Evolutionary conservation across 2,329 filamentous ascomycete species (phyloP).

Genomic region (Ceratocystiopsis sp.): DNA sequence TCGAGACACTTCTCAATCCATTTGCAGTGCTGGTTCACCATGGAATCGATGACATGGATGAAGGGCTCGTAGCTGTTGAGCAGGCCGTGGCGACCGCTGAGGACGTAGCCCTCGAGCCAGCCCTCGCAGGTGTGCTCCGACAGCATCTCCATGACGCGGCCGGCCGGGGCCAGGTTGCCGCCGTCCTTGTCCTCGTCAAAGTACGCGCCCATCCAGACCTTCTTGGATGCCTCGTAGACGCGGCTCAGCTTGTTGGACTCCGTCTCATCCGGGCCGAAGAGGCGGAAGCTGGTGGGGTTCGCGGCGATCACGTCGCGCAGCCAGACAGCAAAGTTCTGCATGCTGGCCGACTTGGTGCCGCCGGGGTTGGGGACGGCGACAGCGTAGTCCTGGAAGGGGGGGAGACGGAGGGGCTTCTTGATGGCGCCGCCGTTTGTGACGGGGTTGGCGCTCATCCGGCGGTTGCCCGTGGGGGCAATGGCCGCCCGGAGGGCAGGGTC

Average conservation of each 20-base stretch:
- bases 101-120: slow-evolving; percentile 64
- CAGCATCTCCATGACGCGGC: slow-evolving; percentile 72
- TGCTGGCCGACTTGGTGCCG: slow-evolving; percentile 39
- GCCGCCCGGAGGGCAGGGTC: slow-evolving; percentile 42
- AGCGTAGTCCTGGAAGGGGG: slow-evolving; percentile 52
- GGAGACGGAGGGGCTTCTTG: slow-evolving; percentile 49
- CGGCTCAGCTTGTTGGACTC: slow-evolving; percentile 61
- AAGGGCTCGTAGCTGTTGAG: slow-evolving; percentile 74
- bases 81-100: slow-evolving; percentile 58
- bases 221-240: slow-evolving; percentile 59
- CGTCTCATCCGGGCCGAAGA: slow-evolving; percentile 68
- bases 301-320: slow-evolving; percentile 48
- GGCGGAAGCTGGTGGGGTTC: slow-evolving; percentile 52
- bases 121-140: slow-evolving; percentile 66
- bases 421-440: slow-evolving; percentile 56
- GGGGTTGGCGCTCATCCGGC: slow-evolving; percentile 63
- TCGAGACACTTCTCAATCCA: slow-evolving; percentile 73
- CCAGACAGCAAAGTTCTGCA: slow-evolving; percentile 52
- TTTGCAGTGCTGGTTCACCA: slow-evolving; percentile 75
- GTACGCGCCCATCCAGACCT: slow-evolving; percentile 66
- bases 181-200: slow-evolving; percentile 61
- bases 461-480: slow-evolving; percentile 46
- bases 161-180: slow-evolving; percentile 50
- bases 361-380: slow-evolving; percentile 45
- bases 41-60: slow-evolving; percentile 68